A percentile compares a stretch with the other conserved stretches of the same genome.
These are phyloP conservation scores for Papiliotrema nemorosa DNA, from an alignment of 1,284 basidiomycete genomes.

Conservation along the genomic window DNA sequence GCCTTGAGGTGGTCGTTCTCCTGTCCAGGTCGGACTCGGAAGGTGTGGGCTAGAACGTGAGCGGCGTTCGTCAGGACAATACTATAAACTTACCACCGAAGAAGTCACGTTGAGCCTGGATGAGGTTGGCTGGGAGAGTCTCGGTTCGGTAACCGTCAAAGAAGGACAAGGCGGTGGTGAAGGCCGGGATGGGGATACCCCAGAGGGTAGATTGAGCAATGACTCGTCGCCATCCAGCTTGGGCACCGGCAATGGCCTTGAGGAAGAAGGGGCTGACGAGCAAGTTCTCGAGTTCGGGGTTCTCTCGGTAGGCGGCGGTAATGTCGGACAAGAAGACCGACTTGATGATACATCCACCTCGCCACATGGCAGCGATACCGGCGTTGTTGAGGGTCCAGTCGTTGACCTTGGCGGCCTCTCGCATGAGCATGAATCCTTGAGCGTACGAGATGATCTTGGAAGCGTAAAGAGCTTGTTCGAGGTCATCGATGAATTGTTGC, in stretches of 20 bases:
- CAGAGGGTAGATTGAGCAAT: constrained; percentile 94
- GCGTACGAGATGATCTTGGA: constrained; percentile 99
- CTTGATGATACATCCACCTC: constrained; percentile 99
- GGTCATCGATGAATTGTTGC: constrained; percentile 92
- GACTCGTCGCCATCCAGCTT: constrained; percentile 97
- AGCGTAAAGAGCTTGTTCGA: constrained; percentile 98
- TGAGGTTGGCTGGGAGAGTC: constrained; percentile 85
- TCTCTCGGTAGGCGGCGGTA: constrained; percentile 87
- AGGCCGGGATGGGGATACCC: constrained; percentile 95
- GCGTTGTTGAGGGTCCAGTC: constrained; percentile 64
- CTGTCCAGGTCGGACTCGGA: constrained; percentile 83
- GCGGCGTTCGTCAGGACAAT: background rate
- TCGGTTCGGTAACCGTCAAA: constrained; percentile 93
- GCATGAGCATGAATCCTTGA: constrained; percentile 99
- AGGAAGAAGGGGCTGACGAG: constrained; percentile 98
- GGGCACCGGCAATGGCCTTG: constrained; percentile 89
- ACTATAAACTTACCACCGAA: constrained; percentile 42
- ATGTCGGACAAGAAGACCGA: constrained; percentile 92
- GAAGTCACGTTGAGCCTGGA: constrained; percentile 78
- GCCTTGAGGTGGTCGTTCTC: constrained; percentile 76
- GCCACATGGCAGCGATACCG: constrained; percentile 99
- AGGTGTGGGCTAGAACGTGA: constrained; percentile 76
- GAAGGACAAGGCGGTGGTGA: constrained; percentile 96
- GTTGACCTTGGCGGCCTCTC: constrained; percentile 95
- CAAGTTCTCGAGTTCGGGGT: constrained; percentile 80